Percentiles rank a stretch among this genome's conserved stretches.
Evolutionary conservation across 768 basidiomycete genomes (phyloP).

Genomic region (Hypsizygus marmoreus): DNA sequence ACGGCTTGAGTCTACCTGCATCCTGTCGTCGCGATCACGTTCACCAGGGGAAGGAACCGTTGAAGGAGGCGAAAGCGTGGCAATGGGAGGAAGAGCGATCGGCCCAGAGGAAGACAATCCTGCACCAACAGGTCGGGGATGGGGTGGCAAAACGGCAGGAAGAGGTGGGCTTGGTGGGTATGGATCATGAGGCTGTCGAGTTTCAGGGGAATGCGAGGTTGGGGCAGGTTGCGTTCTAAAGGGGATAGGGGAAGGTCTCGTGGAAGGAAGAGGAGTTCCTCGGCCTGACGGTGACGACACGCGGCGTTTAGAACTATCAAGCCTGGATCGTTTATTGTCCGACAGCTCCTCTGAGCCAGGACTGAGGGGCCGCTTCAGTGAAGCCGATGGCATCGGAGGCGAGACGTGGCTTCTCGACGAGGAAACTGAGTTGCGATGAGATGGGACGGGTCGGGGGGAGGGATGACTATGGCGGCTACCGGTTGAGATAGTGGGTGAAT

Average conservation of each 20-base stretch:
- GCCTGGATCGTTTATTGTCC: slow-evolving; percentile 61
- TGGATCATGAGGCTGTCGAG: slow-evolving; percentile 48
- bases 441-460: slow-evolving; percentile 47
- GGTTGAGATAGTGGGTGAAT: slow-evolving; percentile 61
- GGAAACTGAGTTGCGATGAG: slow-evolving; percentile 69
- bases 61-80: slow-evolving; percentile 65
- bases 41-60: slow-evolving; percentile 56
- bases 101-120: slow-evolving; percentile 38
- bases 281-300: slow-evolving; percentile 54
- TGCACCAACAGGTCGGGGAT: slow-evolving; percentile 70
- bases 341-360: slow-evolving; percentile 60
- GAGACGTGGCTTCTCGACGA: slow-evolving; percentile 66
- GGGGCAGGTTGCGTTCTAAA: slow-evolving; percentile 64
- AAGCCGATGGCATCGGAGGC: slow-evolving; percentile 48
- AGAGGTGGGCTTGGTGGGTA: slow-evolving; percentile 58
- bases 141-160: slow-evolving; percentile 67
- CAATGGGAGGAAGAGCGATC: slow-evolving; percentile 69
- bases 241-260: slow-evolving; percentile 70
- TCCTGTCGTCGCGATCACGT: slow-evolving; percentile 51
- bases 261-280: slow-evolving; percentile 58
- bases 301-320: slow-evolving; percentile 55
- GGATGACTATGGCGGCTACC: slow-evolving; percentile 56
- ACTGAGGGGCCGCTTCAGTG: slow-evolving; percentile 70
- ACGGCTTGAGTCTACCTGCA: slow-evolving; percentile 54
- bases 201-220: slow-evolving; percentile 68